Conservation (phyloP, 1,139 yeast genomes). For the Meyerozyma elateridarum region DNA sequence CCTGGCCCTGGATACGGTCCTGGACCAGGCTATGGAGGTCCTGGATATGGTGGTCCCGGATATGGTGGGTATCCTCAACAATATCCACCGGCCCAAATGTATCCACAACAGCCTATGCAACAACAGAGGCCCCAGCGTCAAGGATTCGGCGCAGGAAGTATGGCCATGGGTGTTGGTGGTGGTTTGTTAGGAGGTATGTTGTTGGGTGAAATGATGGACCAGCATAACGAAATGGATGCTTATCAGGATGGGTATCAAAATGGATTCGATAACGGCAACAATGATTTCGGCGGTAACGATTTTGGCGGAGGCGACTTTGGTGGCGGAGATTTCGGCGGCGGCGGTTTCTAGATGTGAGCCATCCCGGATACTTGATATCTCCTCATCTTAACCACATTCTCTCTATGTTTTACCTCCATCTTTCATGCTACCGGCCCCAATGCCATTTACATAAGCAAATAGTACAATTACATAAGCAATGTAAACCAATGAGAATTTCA, state of each 20-base stretch:
- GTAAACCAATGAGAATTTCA: conserved; percentile 20
- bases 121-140: conserved; percentile 12
- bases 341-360: conserved; percentile 14
- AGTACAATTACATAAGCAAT: too few relatives aligned
- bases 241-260: conserved; percentile 31
- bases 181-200: conserved; percentile 76
- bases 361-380: background rate
- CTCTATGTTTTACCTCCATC: background rate
- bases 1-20: conserved; percentile 10
- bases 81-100: conserved; percentile 12
- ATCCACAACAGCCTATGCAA: conserved; percentile 18
- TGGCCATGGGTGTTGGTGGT: conserved; percentile 74
- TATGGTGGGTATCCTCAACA: conserved; percentile 21
- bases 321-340: conserved; percentile 15
- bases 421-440: background rate
- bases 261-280: conserved; percentile 17
- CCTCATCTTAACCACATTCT: background rate
- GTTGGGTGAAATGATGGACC: conserved; percentile 39
- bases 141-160: conserved; percentile 39
- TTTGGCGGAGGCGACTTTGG: conserved; percentile 21
- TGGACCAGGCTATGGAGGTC: conserved; percentile 9
- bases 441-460: background rate
- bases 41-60: conserved; percentile 8
- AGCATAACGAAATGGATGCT: conserved; percentile 23
- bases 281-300: conserved; percentile 24